Evolutionary conservation across 108 stramenopile genomes (phyloP), one percentile per base, ranked within the genome.

Genomic region (Mediolabrus comicus): DNA sequence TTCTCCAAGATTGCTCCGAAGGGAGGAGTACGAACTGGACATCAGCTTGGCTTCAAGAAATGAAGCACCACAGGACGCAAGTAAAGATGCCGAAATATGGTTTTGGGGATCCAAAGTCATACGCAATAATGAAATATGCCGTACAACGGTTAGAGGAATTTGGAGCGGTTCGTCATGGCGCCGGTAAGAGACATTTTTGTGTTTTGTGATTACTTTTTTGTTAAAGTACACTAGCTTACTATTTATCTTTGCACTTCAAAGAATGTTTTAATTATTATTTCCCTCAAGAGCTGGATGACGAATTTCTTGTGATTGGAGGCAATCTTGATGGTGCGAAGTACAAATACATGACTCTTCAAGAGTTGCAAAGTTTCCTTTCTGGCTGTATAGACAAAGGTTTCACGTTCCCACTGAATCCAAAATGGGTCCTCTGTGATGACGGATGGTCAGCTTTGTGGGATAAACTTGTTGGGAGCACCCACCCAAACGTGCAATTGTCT

Each of bases 201-300:
- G 27, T 53, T 16, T 12, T 9, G 16, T 53, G 16, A 53, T n/a
- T 16, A n/a, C 19, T 16, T n/a, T 6, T 53, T 5, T 53, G 6
- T 53, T 9, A 16, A 9, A 5, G 13, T 16, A 53, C 19, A 25
- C 30, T 29, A 29, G 6, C n/a, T 58, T 31, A 4, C 57, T 58
- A 14, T 38, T 61, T 38, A 8, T 14, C 8, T 38, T 4, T 30
- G 32, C 25, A n/a, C 16, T 36, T 51, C n/a, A n/a, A n/a, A n/a
- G 87, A 90, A 78, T 87, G 88, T 57, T 90, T 87, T 78, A 90
- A 90, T 75, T 87, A 83, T 57, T 78, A 84, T 52, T 90, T 90
- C 58, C 89, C 89, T 34, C 89, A 90, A 80, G 85, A 87, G 65
- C 69, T 90, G 35, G 89, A 90, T 69, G 86, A 90, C 1, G 78